Evolutionary conservation across 116 monocot species (phyloP).

Genomic region (Dioscorea cayenensis): DNA sequence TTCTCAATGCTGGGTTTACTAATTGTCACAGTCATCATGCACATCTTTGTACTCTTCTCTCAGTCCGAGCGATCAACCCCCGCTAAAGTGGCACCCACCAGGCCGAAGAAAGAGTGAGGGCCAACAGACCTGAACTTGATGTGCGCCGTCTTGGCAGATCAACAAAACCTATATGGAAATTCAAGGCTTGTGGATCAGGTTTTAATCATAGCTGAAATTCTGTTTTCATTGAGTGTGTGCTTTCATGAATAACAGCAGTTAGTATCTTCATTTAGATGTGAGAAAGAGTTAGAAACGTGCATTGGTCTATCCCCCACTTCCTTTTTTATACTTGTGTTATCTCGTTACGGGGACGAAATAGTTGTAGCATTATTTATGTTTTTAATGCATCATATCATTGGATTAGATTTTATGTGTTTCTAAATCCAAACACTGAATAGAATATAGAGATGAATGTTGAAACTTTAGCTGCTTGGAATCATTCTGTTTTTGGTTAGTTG

Average conservation of each 20-base stretch:
- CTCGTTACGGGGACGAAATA: not conserved
- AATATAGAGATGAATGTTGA: too few relatives aligned
- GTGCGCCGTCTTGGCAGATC: not conserved
- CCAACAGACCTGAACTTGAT: not conserved
- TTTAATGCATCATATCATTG: not conserved
- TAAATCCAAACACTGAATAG: too few relatives aligned
- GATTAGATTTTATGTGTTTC: not conserved
- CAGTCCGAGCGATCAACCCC: constrained; percentile 45
- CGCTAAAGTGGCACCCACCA: constrained; percentile 44
- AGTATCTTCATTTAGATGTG: not conserved
- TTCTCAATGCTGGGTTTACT: constrained; percentile 26
- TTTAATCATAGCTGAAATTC: not conserved
- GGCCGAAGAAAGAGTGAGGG: constrained; percentile 37
- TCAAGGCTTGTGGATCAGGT: not conserved
- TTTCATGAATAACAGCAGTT: not conserved
- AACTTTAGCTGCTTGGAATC: too few relatives aligned
- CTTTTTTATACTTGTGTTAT: not conserved
- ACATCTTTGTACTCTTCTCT: constrained; percentile 43
- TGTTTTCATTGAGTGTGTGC: not conserved
- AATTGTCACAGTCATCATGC: constrained; percentile 43
- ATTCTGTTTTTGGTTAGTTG: too few relatives aligned
- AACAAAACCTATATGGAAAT: not conserved
- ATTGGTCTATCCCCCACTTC: not conserved
- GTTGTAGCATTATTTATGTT: not conserved
- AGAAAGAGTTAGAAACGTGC: not conserved